Conservation (phyloP, 2,329 filamentous ascomycete species). For the Pseudocercospora pini-densiflorae region DNA sequence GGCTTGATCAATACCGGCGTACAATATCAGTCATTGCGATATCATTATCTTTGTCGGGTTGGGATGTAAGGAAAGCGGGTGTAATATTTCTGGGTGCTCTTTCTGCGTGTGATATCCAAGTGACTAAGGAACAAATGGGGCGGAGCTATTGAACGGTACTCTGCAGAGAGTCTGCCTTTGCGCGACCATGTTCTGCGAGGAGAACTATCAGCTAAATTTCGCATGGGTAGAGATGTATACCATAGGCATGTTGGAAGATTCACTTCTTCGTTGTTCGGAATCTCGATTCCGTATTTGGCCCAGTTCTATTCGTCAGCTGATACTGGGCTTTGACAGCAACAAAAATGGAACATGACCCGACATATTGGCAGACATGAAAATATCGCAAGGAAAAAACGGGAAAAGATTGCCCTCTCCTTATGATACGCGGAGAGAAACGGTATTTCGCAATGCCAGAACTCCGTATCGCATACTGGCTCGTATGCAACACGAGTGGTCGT, state of each 20-base stretch:
- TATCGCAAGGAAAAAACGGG: background rate
- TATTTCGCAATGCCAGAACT: too few relatives aligned
- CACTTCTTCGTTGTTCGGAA: background rate
- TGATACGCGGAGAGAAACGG: too few relatives aligned
- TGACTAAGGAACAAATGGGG: background rate
- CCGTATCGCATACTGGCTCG: too few relatives aligned
- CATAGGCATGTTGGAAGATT: background rate
- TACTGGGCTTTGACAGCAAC: background rate
- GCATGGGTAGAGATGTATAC: background rate
- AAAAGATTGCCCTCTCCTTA: background rate
- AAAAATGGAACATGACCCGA: background rate
- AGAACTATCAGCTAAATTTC: background rate
- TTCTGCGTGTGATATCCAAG: background rate
- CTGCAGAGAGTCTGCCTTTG: background rate
- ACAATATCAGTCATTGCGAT: background rate
- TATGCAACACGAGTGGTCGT: too few relatives aligned
- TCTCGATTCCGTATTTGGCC: background rate
- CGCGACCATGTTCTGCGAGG: background rate
- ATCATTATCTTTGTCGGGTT: background rate
- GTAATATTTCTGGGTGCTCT: background rate
- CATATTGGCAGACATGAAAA: background rate
- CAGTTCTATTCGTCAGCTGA: background rate
- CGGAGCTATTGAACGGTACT: background rate
- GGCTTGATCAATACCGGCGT: background rate
- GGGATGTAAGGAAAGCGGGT: background rate